phyloP scores from a whole-genome alignment of 768 basidiomycete genomes.

The Amanita fuliginea region DNA sequence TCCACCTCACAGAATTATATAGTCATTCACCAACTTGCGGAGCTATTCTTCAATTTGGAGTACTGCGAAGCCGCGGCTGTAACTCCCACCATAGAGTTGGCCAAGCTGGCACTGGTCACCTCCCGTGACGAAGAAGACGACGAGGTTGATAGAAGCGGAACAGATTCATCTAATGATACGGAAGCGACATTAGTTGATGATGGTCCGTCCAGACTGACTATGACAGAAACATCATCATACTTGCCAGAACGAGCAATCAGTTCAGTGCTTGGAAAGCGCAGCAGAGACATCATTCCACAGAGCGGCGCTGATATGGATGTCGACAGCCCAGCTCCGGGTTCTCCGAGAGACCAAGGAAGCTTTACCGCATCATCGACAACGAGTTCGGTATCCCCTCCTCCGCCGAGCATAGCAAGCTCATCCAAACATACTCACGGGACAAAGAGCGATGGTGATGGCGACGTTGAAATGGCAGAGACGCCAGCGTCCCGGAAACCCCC shows the following conservation, averaged over 20 bases:
- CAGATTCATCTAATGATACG: constrained; percentile 78
- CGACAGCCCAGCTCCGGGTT: constrained; percentile 31
- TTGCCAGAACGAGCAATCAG: constrained; percentile 27
- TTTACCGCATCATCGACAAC: constrained; percentile 21
- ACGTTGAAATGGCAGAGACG: constrained; percentile 23
- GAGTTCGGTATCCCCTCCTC: constrained; percentile 17
- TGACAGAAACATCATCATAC: constrained; percentile 16
- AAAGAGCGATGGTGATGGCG: constrained; percentile 17
- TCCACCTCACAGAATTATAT: constrained; percentile 2
- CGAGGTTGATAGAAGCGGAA: constrained; percentile 58
- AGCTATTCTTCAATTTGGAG: constrained; percentile 70
- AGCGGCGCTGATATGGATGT: constrained; percentile 37
- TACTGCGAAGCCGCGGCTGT: constrained; percentile 54
- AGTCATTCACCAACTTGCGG: constrained; percentile 78
- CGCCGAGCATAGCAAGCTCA: constrained; percentile 9
- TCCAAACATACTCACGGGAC: constrained; percentile 4
- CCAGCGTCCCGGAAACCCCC: constrained; percentile 32
- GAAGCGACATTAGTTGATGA: constrained; percentile 87
- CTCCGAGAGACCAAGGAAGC: constrained; percentile 24
- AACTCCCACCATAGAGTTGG: constrained; percentile 77
- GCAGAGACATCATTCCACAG: constrained; percentile 35
- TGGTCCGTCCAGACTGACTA: constrained; percentile 27
- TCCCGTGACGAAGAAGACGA: constrained; percentile 86
- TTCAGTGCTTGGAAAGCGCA: constrained; percentile 63
- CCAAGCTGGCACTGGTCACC: constrained; percentile 85